Conservation (phyloP, 2,329 filamentous ascomycete genomes). For the Epichloe sylvatica region DNA sequence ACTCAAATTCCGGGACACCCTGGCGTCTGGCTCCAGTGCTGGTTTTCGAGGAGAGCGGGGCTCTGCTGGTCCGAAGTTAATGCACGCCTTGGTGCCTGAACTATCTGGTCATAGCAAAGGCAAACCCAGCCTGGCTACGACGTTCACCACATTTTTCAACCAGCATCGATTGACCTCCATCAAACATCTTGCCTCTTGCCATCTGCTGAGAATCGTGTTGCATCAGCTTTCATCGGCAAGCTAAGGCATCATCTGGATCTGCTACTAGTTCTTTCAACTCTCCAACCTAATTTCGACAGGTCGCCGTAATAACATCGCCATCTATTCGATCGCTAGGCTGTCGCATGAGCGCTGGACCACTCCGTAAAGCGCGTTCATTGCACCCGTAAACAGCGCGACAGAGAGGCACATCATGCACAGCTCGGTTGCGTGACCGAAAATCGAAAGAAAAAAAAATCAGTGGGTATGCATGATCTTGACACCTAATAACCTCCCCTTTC, state of each 20-base stretch:
- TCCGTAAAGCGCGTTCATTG: slow-evolving; percentile 13
- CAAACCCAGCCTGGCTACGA: slow-evolving; percentile 9
- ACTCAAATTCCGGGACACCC: slow-evolving; percentile 6
- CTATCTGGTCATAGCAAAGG: slow-evolving; percentile 14
- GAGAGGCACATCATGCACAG: slow-evolving; percentile 6
- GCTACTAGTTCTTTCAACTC: slow-evolving; percentile 9
- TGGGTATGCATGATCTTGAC: slow-evolving; percentile 18
- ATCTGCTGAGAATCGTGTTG: slow-evolving; percentile 12
- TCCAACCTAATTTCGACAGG: slow-evolving; percentile 5
- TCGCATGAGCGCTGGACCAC: slow-evolving; percentile 6
- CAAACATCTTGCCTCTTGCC: slow-evolving; percentile 12
- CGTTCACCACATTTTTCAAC: slow-evolving; percentile 19
- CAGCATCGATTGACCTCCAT: slow-evolving; percentile 18
- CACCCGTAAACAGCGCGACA: slow-evolving; percentile 22
- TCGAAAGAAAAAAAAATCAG: slow-evolving; percentile 13
- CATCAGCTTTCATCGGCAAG: slow-evolving; percentile 13
- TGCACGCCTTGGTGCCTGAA: slow-evolving; percentile 18
- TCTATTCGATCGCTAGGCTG: slow-evolving; percentile 4
- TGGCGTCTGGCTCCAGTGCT: background rate
- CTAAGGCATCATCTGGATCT: slow-evolving; percentile 11
- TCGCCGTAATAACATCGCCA: slow-evolving; percentile 5
- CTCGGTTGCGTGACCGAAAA: slow-evolving; percentile 5
- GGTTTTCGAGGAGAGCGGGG: background rate
- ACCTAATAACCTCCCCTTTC: slow-evolving; percentile 13
- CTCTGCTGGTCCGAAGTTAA: background rate